phyloP scores from a whole-genome alignment of 176 grass and related monocot genomes.

The Dendrocalamus sinicus region DNA sequence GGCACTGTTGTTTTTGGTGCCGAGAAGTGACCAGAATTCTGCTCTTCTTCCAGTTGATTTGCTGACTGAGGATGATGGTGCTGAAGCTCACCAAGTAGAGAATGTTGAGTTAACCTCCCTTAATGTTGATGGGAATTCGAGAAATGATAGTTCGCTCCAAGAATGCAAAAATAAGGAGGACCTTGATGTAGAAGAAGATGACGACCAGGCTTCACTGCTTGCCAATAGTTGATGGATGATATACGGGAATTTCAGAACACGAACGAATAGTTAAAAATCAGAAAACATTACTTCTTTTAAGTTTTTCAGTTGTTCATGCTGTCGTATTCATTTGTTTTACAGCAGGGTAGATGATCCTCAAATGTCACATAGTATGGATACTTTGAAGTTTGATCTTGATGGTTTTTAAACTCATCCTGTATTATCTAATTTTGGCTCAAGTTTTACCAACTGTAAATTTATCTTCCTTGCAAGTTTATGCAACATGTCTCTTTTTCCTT shows the following conservation, averaged over 20 bases:
- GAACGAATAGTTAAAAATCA: slow-evolving; percentile 27
- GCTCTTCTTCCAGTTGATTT: slow-evolving; percentile 65
- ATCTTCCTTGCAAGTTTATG: not conserved
- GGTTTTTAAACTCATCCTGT: not conserved
- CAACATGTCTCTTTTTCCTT: slow-evolving; percentile 8
- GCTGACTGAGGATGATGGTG: slow-evolving; percentile 45
- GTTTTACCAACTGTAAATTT: slow-evolving; percentile 9
- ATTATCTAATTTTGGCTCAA: not conserved
- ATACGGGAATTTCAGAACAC: slow-evolving; percentile 8
- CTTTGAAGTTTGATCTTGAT: slow-evolving; percentile 15
- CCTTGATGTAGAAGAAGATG: slow-evolving; percentile 38
- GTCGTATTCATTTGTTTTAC: slow-evolving; percentile 45
- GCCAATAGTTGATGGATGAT: slow-evolving; percentile 55
- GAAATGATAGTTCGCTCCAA: not conserved
- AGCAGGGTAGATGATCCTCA: slow-evolving; percentile 3
- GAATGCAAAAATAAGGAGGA: slow-evolving; percentile 27
- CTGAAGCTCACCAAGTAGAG: slow-evolving; percentile 26
- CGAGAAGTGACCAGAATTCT: slow-evolving; percentile 65
- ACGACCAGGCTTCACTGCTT: slow-evolving; percentile 58
- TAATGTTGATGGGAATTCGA: slow-evolving; percentile 17
- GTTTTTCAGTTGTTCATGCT: slow-evolving; percentile 2
- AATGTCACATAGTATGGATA: not conserved
- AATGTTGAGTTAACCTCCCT: slow-evolving; percentile 61
- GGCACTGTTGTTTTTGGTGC: slow-evolving; percentile 71
- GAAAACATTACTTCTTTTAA: not conserved